These are phyloP conservation scores for Suaeda aralocaspica DNA, from an alignment of 148 eudicot genomes.

Conservation along the genomic window DNA sequence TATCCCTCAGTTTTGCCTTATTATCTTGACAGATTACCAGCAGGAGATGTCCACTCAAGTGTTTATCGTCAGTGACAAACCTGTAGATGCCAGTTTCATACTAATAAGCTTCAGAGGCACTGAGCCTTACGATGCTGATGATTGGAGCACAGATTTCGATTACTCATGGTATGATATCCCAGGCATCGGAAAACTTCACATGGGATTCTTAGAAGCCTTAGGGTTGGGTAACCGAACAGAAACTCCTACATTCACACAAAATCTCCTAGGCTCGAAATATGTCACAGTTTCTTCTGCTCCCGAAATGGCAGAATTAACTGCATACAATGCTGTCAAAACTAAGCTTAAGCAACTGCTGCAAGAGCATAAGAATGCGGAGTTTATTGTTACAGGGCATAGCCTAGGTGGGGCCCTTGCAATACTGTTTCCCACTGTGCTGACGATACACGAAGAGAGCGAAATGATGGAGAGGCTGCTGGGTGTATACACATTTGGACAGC, in stretches of 20 bases:
- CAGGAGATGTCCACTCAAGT: conserved; percentile 46
- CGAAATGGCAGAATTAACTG: conserved; percentile 23
- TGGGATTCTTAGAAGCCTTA: conserved; percentile 70
- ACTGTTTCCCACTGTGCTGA: conserved; percentile 49
- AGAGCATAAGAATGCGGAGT: conserved; percentile 36
- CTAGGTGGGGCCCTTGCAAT: conserved; percentile 74
- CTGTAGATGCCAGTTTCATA: conserved; percentile 34
- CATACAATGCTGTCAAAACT: conserved; percentile 44
- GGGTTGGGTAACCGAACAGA: conserved; percentile 44
- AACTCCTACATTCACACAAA: conserved; percentile 29
- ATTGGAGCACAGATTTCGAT: conserved; percentile 68
- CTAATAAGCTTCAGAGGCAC: conserved; percentile 74
- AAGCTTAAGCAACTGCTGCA: conserved; percentile 31
- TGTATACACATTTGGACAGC: conserved; percentile 80
- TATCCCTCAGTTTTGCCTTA: background rate
- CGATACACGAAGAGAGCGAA: conserved; percentile 37
- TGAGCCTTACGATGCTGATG: conserved; percentile 51
- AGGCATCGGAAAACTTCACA: conserved; percentile 49
- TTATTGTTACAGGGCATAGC: conserved; percentile 78
- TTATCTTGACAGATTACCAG: conserved; percentile 40
- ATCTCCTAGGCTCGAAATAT: conserved; percentile 12
- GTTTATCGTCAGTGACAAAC: conserved; percentile 48
- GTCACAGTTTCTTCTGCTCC: background rate
- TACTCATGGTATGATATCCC: conserved; percentile 55
- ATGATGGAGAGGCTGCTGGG: conserved; percentile 44